Conservation (phyloP, 441 rosid species). For the Breynia disticha region DNA sequence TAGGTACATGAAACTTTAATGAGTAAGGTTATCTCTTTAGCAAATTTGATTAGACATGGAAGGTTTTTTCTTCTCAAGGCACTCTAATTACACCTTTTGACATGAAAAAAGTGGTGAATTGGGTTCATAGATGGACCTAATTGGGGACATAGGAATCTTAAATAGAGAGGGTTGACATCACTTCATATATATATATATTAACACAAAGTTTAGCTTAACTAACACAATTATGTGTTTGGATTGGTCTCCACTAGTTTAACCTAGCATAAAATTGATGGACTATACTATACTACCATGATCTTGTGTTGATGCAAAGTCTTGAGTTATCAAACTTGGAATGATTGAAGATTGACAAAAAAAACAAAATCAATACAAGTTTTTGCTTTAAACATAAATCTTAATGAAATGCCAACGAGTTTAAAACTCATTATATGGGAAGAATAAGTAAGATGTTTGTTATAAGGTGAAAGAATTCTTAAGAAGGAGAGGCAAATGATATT, state of each 20-base stretch:
- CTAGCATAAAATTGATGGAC: not conserved
- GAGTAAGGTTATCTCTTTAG: slow-evolving; percentile 13
- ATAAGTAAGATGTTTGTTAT: not conserved
- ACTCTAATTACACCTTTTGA: slow-evolving; percentile 41
- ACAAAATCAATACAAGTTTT: too few relatives aligned
- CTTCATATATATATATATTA: slow-evolving; percentile 6
- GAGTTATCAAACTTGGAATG: too few relatives aligned
- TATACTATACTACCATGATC: not conserved
- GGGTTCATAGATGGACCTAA: slow-evolving; percentile 21
- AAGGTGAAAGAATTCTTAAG: slow-evolving; percentile 12
- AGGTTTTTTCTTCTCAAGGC: slow-evolving; percentile 34
- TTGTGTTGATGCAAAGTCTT: too few relatives aligned
- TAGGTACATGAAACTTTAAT: slow-evolving; percentile 24
- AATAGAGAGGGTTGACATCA: slow-evolving; percentile 10
- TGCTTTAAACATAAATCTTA: too few relatives aligned
- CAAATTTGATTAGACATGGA: slow-evolving; percentile 21
- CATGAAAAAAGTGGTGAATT: slow-evolving; percentile 17
- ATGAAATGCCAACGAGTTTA: too few relatives aligned
- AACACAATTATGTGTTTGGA: slow-evolving; percentile 21
- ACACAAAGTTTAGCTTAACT: slow-evolving; percentile 26
- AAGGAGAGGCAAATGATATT: slow-evolving; percentile 25
- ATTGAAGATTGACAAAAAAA: too few relatives aligned
- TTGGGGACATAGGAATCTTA: slow-evolving; percentile 25
- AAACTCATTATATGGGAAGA: not conserved
- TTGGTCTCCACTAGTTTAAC: not conserved